Base-by-base conservation (phyloP, 2,329 filamentous ascomycete genomes). In the Pseudogymnoascus sp. region DNA sequence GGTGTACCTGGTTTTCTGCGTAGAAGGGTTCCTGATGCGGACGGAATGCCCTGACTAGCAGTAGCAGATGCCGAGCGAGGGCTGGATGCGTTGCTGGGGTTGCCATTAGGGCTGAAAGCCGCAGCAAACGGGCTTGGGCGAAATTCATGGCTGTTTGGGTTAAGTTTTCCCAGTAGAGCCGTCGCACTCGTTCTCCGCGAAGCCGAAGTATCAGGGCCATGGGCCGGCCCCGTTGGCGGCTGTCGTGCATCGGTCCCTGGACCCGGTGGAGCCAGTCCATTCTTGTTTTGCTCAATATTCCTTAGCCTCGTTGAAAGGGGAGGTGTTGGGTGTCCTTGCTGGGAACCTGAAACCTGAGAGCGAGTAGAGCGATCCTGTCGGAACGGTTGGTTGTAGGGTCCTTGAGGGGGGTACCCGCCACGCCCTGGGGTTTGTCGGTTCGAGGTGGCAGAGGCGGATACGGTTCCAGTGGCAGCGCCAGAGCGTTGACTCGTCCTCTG, bases 61-160 rank as follows among this genome's bases (percentile, higher is more conserved):
- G 65, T 29, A 71, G 72, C 23, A 74, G 73, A 62, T 75, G 74
- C 78, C 1, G 87, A 84, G 35, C 83, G 82, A 31, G 91, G 90
- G 71, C 89, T 95, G 2, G 90, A 91, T 37, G 84, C 81, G 55
- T 83, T 80, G 71, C 88, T 90, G 49, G 78, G 77, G 55, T 78
- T 73, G 49, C 74, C 76, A 59, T 77, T 90, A 4, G 90, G 93
- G 68, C 87, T 93, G 76, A 99, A 97, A 1, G 88, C 81, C 49
- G 84, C 83, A 0, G 92, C 92, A 65, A 88, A 88, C 4, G 90
- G 87, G 69, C 88, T 95, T 16, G 93, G 94, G 66, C 89, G 87
- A 76, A 97, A 97, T 70, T 96, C 92, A 71, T 83, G 80, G 68
- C 80, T 87, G 69, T 84, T 86, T 6, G 85, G 85, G 66, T 88